phyloP scores from a whole-genome alignment of 306 rosid genomes.

The Malus orientalis region DNA sequence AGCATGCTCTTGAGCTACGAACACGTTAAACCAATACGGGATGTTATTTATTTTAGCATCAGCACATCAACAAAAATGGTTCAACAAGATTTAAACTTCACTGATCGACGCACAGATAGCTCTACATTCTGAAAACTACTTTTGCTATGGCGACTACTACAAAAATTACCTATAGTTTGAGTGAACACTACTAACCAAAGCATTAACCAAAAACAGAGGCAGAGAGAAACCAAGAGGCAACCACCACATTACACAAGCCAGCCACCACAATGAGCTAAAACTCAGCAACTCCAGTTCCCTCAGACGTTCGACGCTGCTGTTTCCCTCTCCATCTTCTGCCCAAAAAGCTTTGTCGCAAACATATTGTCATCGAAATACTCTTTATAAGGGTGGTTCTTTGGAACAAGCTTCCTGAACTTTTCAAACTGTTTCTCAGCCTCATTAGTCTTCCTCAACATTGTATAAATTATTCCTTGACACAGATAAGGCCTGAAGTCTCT shows the following conservation, averaged over 20 bases:
- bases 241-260: constrained; percentile 27
- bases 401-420: constrained; percentile 61
- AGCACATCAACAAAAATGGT: not conserved
- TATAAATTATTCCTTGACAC: constrained; percentile 81
- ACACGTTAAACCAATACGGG: not conserved
- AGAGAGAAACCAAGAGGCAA: constrained; percentile 6
- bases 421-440: constrained; percentile 81
- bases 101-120: not conserved
- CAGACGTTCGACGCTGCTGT: constrained; percentile 27
- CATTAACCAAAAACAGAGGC: not conserved
- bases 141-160: not conserved
- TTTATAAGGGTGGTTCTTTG: constrained; percentile 70
- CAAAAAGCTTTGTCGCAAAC: constrained; percentile 49
- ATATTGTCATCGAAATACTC: constrained; percentile 68
- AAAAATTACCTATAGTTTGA: not conserved
- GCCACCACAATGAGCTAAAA: not conserved
- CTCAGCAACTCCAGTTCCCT: constrained; percentile 5
- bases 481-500: constrained; percentile 82
- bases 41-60: not conserved
- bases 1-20: not conserved
- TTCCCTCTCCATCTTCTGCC: constrained; percentile 39
- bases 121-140: not conserved
- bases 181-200: not conserved
- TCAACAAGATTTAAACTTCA: not conserved
- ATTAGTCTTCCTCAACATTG: constrained; percentile 55